These are phyloP conservation scores for Aspergillus clavatus DNA, from an alignment of 2,329 filamentous ascomycete species.

Conservation along the genomic window DNA sequence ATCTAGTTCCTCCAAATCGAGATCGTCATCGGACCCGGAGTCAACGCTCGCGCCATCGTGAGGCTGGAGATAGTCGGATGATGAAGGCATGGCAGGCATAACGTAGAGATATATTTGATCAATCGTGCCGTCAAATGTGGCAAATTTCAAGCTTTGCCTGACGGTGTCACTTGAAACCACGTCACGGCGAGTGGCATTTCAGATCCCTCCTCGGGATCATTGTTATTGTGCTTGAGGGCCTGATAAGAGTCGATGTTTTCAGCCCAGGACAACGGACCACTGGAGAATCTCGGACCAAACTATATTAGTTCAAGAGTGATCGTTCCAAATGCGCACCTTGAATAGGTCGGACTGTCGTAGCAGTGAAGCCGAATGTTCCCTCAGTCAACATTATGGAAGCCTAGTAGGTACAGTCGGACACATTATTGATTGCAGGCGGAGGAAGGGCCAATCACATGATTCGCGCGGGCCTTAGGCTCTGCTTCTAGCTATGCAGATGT, in stretches of 20 bases:
- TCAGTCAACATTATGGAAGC: conserved; percentile 14
- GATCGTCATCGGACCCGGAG: conserved; percentile 40
- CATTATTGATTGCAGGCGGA: conserved; percentile 12
- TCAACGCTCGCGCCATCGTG: conserved; percentile 30
- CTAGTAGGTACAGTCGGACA: conserved; percentile 11
- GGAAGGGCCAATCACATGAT: conserved; percentile 19
- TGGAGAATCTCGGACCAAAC: no score
- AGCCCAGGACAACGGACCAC: no score
- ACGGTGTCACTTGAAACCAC: not conserved
- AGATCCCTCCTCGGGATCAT: conserved; percentile 15
- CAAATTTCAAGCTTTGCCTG: no score
- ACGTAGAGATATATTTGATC: not conserved
- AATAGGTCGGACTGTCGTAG: no score
- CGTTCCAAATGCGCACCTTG: no score
- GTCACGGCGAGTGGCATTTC: conserved; percentile 9
- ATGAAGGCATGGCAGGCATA: conserved; percentile 29
- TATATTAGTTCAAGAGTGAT: no score
- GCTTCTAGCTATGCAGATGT: conserved; percentile 1
- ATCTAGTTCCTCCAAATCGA: conserved; percentile 45
- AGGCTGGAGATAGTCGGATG: conserved; percentile 34
- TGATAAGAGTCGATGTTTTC: not conserved
- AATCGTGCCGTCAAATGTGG: no score
- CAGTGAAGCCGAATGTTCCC: not conserved
- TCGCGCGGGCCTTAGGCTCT: not conserved
- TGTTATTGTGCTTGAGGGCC: conserved; percentile 6